Evolutionary conservation across 2,329 filamentous ascomycete species (phyloP).

Genomic region (Cylindrodendrum hubeiense): DNA sequence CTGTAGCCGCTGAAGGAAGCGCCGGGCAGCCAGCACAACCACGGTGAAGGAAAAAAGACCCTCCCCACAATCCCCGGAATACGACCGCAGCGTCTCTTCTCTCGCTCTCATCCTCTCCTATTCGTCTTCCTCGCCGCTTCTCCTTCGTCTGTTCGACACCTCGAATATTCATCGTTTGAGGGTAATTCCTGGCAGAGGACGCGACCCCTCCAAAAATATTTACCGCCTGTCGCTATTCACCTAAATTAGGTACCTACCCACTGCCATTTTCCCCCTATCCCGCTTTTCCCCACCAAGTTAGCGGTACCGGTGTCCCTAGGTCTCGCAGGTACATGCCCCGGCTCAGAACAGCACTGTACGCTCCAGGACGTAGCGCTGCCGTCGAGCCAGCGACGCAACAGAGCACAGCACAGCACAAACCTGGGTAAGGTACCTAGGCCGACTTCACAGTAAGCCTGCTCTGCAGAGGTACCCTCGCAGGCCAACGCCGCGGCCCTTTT

Average conservation of each 20-base stretch:
- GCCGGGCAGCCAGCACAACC: neutral
- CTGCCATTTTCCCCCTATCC: neutral
- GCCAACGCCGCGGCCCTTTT: constrained; percentile 15
- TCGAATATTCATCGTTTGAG: neutral
- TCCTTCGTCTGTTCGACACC: neutral
- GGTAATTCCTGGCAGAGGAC: neutral
- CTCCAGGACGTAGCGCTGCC: no score
- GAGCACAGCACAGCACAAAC: constrained; percentile 3
- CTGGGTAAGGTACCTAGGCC: no score
- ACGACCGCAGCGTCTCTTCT: neutral
- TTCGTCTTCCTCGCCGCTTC: neutral
- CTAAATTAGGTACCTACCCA: no score
- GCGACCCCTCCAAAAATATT: neutral
- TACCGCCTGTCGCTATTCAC: neutral
- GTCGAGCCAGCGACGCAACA: neutral
- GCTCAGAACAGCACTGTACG: neutral
- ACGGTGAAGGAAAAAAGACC: neutral
- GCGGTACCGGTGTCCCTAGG: neutral
- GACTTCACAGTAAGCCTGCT: no score
- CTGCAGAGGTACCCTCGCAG: neutral
- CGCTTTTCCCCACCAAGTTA: constrained; percentile 9
- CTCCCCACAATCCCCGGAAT: neutral
- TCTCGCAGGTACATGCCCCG: neutral
- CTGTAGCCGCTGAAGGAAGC: neutral
- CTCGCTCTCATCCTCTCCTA: neutral